Percentiles rank a stretch among this genome's conserved stretches.
Evolutionary conservation across 257 asterid genomes (phyloP).

Genomic region (Lithospermum erythrorhizon): DNA sequence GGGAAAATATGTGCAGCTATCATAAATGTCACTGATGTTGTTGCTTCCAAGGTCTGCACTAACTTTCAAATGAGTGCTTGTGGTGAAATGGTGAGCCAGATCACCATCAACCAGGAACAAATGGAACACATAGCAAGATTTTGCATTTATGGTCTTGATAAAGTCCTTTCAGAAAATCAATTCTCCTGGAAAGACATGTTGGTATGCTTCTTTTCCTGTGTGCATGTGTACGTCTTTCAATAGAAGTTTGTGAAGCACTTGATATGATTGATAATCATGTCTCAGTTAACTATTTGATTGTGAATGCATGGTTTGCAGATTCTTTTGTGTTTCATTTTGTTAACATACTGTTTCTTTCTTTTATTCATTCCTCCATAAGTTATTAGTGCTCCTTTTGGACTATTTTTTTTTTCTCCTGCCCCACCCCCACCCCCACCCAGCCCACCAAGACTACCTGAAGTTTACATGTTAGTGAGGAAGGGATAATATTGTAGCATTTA

Average conservation of each 20-base stretch:
- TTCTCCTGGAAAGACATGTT: slow-evolving; percentile 63
- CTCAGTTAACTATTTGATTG: neutral
- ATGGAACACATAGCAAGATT: slow-evolving; percentile 41
- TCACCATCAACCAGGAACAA: slow-evolving; percentile 25
- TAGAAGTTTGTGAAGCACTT: neutral
- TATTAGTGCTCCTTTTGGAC: no score
- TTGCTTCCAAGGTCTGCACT: slow-evolving; percentile 36
- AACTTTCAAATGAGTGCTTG: slow-evolving; percentile 1
- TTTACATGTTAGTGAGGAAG: no score
- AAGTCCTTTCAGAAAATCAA: slow-evolving; percentile 38
- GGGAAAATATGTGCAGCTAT: slow-evolving; percentile 54
- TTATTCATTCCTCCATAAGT: no score
- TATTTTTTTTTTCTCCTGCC: no score
- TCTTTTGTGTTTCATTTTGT: no score
- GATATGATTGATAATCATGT: slow-evolving; percentile 1
- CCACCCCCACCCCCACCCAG: no score
- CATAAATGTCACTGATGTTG: slow-evolving; percentile 45
- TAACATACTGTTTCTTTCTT: no score
- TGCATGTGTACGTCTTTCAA: neutral
- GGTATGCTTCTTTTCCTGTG: slow-evolving; percentile 39
- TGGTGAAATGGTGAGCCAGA: neutral
- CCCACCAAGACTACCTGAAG: no score
- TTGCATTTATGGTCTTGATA: slow-evolving; percentile 54
- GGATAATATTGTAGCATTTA: no score
- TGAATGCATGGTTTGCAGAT: neutral